Conservation (phyloP, 352 stramenopile species). For the Blastocystis sp. region DNA sequence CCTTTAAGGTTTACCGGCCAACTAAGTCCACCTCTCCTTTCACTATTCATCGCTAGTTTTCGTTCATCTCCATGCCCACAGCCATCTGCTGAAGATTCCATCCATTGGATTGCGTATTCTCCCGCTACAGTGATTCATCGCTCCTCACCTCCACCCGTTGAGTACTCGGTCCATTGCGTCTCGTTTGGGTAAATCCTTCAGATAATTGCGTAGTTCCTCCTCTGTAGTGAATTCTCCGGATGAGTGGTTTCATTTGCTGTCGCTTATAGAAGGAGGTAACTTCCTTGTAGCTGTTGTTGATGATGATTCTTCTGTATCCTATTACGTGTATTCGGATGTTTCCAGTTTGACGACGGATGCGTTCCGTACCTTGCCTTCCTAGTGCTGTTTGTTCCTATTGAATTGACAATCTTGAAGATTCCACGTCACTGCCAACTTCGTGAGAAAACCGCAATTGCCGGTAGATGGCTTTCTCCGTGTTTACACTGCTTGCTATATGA, state of each 20-base stretch:
- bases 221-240: neutral
- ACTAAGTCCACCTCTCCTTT: neutral
- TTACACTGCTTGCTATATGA: constrained; percentile 7
- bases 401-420: no score
- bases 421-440: neutral
- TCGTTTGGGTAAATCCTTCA: neutral
- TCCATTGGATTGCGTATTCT: constrained; percentile 15
- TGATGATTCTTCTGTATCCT: neutral
- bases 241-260: neutral
- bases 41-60: neutral
- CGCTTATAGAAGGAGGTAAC: neutral
- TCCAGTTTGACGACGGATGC: no score
- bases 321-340: neutral
- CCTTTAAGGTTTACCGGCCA: neutral
- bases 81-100: neutral
- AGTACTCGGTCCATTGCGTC: neutral
- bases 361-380: no score
- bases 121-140: neutral
- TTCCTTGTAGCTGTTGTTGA: neutral
- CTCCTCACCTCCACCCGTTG: neutral
- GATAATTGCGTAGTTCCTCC: neutral
- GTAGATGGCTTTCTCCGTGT: neutral
- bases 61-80: neutral
- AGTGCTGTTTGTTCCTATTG: no score
- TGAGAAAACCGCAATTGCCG: neutral